Evolutionary conservation across 805 yeast genomes (phyloP).

Genomic region (Candida dajiaensis): DNA sequence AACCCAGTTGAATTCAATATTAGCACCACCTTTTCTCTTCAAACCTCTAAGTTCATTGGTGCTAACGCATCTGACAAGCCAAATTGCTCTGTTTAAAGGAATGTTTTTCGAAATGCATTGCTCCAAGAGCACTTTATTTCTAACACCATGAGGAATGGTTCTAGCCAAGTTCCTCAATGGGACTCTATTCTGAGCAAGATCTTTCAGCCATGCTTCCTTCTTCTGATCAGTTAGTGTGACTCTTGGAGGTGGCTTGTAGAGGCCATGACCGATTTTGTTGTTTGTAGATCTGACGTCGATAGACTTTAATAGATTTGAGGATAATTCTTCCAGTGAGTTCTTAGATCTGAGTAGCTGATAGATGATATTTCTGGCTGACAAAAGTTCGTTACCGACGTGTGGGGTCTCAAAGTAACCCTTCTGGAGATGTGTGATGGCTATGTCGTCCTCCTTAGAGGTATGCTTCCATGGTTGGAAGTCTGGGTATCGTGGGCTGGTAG

Average conservation of each 20-base stretch:
- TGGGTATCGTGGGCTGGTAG: constrained; percentile 41
- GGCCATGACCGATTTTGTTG: constrained; percentile 41
- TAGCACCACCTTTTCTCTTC: constrained; percentile 39
- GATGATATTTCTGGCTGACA: constrained; percentile 58
- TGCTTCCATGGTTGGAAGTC: constrained; percentile 73
- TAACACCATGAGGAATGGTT: constrained; percentile 86
- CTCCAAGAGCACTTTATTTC: constrained; percentile 68
- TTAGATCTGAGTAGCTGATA: constrained; percentile 23
- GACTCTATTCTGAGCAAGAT: constrained; percentile 60
- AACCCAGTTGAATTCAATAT: constrained; percentile 59
- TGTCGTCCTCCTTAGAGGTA: constrained; percentile 44
- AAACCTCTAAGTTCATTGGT: constrained; percentile 66
- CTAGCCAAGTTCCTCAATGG: constrained; percentile 66
- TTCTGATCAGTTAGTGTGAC: constrained; percentile 87
- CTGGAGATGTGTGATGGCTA: constrained; percentile 51
- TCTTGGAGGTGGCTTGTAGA: constrained; percentile 78
- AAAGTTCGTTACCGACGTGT: constrained; percentile 57
- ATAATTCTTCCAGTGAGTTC: constrained; percentile 41
- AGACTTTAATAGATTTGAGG: constrained; percentile 41
- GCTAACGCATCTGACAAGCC: constrained; percentile 87
- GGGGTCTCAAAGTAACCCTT: constrained; percentile 69
- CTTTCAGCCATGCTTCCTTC: constrained; percentile 79
- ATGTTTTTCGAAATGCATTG: constrained; percentile 61
- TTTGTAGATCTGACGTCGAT: constrained; percentile 40
- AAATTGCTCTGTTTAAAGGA: constrained; percentile 77